Percentiles rank a stretch among this genome's conserved stretches.
These are phyloP conservation scores for Heterobasidion parviporum DNA, from an alignment of 1,284 basidiomycete species.

Conservation along the genomic window DNA sequence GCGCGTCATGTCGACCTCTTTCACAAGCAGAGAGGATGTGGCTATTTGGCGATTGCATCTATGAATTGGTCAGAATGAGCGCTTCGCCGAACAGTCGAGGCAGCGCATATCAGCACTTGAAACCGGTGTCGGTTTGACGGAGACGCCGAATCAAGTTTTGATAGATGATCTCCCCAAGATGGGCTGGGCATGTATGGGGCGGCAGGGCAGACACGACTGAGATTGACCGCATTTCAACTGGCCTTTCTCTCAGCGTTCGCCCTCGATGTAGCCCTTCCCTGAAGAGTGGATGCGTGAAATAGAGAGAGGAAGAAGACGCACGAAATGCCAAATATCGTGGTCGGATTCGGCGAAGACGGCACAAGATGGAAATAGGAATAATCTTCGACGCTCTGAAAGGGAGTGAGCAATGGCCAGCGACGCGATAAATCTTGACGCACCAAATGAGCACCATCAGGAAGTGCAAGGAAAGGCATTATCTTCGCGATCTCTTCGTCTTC, in stretches of 20 bases:
- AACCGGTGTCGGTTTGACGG: no score
- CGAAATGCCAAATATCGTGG: constrained; percentile 92
- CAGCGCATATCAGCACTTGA: background rate
- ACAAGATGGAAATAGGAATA: constrained; percentile 95
- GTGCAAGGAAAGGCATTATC: constrained; percentile 91
- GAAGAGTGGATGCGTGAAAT: no score
- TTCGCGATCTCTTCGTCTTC: constrained; percentile 76
- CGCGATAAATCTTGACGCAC: constrained; percentile 28
- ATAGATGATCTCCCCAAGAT: no score
- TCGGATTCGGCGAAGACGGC: constrained; percentile 57
- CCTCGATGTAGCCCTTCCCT: no score
- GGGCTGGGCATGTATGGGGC: no score
- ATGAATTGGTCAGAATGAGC: constrained; percentile 5
- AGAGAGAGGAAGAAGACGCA: constrained; percentile 30
- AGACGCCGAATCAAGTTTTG: no score
- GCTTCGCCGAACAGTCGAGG: background rate
- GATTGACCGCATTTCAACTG: no score
- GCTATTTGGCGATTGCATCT: constrained; percentile 96
- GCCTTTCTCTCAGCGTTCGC: no score
- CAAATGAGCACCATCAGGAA: constrained; percentile 95
- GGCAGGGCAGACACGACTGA: no score
- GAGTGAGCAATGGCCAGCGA: background rate
- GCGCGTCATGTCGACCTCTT: constrained; percentile 84
- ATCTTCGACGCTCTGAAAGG: constrained; percentile 72
- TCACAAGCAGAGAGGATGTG: constrained; percentile 72